A percentile compares a stretch with the other conserved stretches of the same genome.
Conservation (phyloP, 768 basidiomycete species). For the Tulasnella sp. region DNA sequence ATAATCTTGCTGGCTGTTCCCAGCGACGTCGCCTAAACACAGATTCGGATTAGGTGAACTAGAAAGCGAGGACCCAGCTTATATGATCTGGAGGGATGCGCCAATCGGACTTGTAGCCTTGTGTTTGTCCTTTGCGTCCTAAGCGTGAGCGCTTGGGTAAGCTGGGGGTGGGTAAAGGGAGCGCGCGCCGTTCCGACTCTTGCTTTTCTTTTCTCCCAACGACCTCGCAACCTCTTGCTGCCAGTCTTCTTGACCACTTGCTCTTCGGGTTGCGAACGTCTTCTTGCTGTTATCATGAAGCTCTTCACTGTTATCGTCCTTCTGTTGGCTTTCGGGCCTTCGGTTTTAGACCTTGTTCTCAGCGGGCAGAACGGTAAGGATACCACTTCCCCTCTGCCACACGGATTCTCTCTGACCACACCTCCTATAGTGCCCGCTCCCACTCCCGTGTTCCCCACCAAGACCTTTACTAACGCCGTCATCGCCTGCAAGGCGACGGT, state of each 20-base stretch:
- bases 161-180: not conserved
- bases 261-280: not conserved
- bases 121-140: no score
- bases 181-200: not conserved
- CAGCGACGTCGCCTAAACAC: no score
- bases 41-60: no score
- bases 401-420: not conserved
- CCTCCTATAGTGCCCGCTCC: not conserved
- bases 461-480: not conserved
- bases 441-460: not conserved
- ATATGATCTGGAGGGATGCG: no score
- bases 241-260: not conserved
- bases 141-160: not conserved
- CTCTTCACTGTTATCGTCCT: not conserved
- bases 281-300: not conserved
- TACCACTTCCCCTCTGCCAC: not conserved
- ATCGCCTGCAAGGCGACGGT: not conserved
- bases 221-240: not conserved
- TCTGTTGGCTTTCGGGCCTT: not conserved
- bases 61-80: no score
- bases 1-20: no score
- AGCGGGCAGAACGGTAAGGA: not conserved
- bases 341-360: not conserved
- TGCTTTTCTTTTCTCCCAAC: not conserved
- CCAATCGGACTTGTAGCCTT: no score